Evolutionary conservation across 768 basidiomycete species (phyloP), one percentile per base, ranked within the genome.

Genomic region (Leccinum truebloodii): DNA sequence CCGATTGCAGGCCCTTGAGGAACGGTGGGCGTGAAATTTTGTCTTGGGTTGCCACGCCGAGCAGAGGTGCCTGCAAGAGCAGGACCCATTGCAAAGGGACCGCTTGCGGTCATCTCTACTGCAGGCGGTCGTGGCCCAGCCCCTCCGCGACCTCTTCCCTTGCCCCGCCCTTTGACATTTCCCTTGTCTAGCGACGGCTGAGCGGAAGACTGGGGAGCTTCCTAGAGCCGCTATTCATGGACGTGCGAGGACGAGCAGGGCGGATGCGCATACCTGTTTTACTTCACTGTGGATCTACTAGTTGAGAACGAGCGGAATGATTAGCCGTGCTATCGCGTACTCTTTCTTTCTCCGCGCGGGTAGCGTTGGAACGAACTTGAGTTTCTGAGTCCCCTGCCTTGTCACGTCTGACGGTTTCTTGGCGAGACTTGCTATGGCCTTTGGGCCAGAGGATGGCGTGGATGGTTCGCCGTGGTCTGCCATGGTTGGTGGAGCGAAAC

Each of bases 71-170:
- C 87, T 9, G 82, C 83, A 65, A 90, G 79, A 24, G 89, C 80
- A 35, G 92, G 92, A 22, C 92, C 92, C 86, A 94, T 87, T 20
- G 92, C 90, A 66, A 94, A 94, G 14, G 92, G 92, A 4, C 92
- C 92, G 67, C 89, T 92, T 1, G 92, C 92, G 18, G 84, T 88
- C 91, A 94, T 91, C 75, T 90, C 87, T 7, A 77, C 77, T 2
- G 82, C 74, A 52, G 86, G 76, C 0, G 81, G 82, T 28, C 75
- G 69, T 16, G 78, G 83, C 64, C 75, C 67, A 0, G 75, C 65
- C 4, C 77, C 73, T n/a, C 85, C 83, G 56, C 82, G 70, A 7
- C 86, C 84, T 41, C 79, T 75, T 8, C 77, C 83, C 50, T 78
- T 79, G 3, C 81, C 83, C 5, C 81, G 75, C 18, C 79, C 79